Evolutionary conservation across 2,329 filamentous ascomycete species (phyloP).

Genomic region (Cytospora paraplurivora): DNA sequence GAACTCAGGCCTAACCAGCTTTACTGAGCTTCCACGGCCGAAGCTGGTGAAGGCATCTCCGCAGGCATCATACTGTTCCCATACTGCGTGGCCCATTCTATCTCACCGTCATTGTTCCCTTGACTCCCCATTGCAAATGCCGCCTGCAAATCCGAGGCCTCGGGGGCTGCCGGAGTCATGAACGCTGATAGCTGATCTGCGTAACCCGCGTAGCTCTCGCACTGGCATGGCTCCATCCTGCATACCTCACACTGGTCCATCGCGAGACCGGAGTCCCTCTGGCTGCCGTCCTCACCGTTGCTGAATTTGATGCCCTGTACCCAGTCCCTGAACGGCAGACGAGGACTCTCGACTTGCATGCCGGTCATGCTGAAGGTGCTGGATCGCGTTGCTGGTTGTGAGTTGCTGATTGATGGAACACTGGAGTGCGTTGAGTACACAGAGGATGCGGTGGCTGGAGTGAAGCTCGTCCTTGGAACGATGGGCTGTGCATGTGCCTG

Average conservation of each 20-base stretch:
- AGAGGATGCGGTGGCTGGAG: constrained; percentile 21
- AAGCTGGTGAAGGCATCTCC: background rate
- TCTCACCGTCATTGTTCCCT: constrained; percentile 10
- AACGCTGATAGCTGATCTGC: constrained; percentile 28
- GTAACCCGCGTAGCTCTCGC: constrained; percentile 23
- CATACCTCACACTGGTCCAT: constrained; percentile 26
- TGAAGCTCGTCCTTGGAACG: constrained; percentile 18
- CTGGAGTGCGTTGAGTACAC: constrained; percentile 21
- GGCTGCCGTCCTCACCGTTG: constrained; percentile 1
- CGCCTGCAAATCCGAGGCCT: background rate
- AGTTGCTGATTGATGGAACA: background rate
- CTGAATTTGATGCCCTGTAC: constrained; percentile 25
- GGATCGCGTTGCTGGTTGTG: constrained; percentile 19
- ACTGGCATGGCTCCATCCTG: constrained; percentile 23
- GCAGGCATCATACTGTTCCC: background rate
- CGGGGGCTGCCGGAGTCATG: constrained; percentile 19
- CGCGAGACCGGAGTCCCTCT: constrained; percentile 26
- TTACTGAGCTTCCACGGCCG: constrained; percentile 12
- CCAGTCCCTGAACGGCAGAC: constrained; percentile 28
- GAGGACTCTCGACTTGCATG: constrained; percentile 26
- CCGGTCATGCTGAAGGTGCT: constrained; percentile 22
- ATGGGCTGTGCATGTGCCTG: constrained; percentile 8
- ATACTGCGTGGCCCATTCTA: constrained; percentile 23
- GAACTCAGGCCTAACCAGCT: constrained; percentile 5
- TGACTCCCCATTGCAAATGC: background rate